phyloP scores from a whole-genome alignment of 1,139 yeast genomes.

The Candida smagusa region DNA sequence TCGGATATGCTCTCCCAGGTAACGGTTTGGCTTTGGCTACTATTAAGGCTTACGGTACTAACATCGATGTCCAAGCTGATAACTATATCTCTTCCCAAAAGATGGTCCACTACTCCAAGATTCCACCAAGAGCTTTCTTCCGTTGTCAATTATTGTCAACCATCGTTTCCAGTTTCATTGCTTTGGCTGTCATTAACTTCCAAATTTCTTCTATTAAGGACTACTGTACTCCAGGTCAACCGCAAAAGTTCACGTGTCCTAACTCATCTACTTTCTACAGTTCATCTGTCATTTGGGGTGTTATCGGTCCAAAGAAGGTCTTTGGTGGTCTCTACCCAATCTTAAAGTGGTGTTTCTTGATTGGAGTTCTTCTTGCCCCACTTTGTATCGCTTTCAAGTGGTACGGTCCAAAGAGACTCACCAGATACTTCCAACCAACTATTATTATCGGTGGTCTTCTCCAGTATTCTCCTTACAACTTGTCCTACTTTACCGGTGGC shows the following conservation, averaged over 20 bases:
- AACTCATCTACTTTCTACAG: slow-evolving; percentile 29
- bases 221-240: slow-evolving; percentile 26
- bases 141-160: slow-evolving; percentile 30
- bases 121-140: slow-evolving; percentile 34
- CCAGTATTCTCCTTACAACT: slow-evolving; percentile 14
- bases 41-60: slow-evolving; percentile 18
- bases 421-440: slow-evolving; percentile 17
- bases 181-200: slow-evolving; percentile 29
- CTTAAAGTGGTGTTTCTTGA: slow-evolving; percentile 31
- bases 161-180: slow-evolving; percentile 22
- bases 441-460: slow-evolving; percentile 16
- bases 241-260: slow-evolving; percentile 31
- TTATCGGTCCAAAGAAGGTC: slow-evolving; percentile 33
- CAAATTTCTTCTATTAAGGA: slow-evolving; percentile 23
- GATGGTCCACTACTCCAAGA: slow-evolving; percentile 30
- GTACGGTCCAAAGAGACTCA: slow-evolving; percentile 11
- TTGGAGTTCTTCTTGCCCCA: slow-evolving; percentile 27
- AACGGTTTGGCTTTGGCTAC: slow-evolving; percentile 18
- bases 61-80: slow-evolving; percentile 32
- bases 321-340: slow-evolving; percentile 32
- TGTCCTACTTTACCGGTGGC: slow-evolving; percentile 15
- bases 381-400: slow-evolving; percentile 27
- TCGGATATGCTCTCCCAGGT: slow-evolving; percentile 18
- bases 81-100: slow-evolving; percentile 35
- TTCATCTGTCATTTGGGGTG: slow-evolving; percentile 34